A percentile compares a stretch with the other conserved stretches of the same genome.
Evolutionary conservation across 371 early-diverging fungal genomes (phyloP).

Genomic region (Mortierella sp.): DNA sequence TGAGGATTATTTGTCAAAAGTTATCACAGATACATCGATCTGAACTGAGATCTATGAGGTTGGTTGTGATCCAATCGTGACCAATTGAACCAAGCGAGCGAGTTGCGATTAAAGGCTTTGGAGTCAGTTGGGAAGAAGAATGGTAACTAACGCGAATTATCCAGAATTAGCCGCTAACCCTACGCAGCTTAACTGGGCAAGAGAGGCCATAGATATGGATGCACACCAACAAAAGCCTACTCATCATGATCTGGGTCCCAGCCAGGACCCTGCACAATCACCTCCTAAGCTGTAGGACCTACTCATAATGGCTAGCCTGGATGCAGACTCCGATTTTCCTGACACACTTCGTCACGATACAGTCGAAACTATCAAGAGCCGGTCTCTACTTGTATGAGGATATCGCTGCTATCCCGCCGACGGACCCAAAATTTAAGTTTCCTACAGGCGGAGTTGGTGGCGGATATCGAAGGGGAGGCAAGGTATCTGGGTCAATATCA

Average conservation of each 20-base stretch:
- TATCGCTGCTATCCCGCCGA: slow-evolving; percentile 20
- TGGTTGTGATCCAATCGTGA: background rate
- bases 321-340: slow-evolving; percentile 33
- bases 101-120: background rate
- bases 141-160: background rate
- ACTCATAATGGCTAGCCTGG: slow-evolving; percentile 26
- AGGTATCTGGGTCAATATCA: background rate
- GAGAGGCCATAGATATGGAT: background rate
- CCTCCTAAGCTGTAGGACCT: background rate
- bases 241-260: slow-evolving; percentile 16
- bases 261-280: slow-evolving; percentile 2
- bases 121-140: background rate
- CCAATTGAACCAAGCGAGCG: background rate
- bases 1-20: background rate
- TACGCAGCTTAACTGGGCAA: background rate
- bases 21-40: background rate
- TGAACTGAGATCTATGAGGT: slow-evolving; percentile 3
- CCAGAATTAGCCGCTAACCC: background rate
- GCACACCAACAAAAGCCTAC: background rate
- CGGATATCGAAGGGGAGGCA: slow-evolving; percentile 6
- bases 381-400: slow-evolving; percentile 44
- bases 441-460: slow-evolving; percentile 9
- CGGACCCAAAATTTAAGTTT: slow-evolving; percentile 5
- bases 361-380: slow-evolving; percentile 24
- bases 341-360: slow-evolving; percentile 17